These are phyloP conservation scores for Vicia faba DNA, from an alignment of 306 rosid species.

Conservation along the genomic window DNA sequence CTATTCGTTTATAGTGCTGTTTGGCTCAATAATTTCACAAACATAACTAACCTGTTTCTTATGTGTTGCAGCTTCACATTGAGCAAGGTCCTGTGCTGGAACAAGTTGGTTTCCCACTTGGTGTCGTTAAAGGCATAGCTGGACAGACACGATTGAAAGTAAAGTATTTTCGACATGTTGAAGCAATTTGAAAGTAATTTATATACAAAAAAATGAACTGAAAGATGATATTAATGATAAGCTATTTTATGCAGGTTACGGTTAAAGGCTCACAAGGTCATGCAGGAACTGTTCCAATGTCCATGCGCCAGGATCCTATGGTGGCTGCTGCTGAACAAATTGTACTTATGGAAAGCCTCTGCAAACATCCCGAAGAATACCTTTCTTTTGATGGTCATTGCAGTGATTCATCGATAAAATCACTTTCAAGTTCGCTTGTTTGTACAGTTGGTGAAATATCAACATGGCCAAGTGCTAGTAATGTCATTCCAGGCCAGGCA, in stretches of 20 bases:
- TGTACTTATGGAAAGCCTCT: slow-evolving; percentile 69
- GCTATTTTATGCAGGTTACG: slow-evolving; percentile 58
- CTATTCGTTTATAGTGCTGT: slow-evolving; percentile 8
- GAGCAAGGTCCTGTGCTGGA: slow-evolving; percentile 96
- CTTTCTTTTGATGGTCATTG: slow-evolving; percentile 73
- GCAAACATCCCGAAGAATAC: slow-evolving; percentile 74
- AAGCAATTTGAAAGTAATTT: not conserved
- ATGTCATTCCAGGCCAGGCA: slow-evolving; percentile 99
- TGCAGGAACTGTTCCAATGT: slow-evolving; percentile 97
- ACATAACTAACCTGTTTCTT: slow-evolving; percentile 6
- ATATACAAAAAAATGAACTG: not conserved
- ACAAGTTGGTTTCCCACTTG: slow-evolving; percentile 80
- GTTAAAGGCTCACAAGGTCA: slow-evolving; percentile 95
- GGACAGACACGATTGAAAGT: slow-evolving; percentile 94
- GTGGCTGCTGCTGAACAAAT: slow-evolving; percentile 85
- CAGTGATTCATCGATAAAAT: slow-evolving; percentile 56
- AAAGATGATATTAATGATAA: not conserved
- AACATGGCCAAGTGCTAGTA: slow-evolving; percentile 99
- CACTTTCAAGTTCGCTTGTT: slow-evolving; percentile 87
- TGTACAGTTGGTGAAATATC: slow-evolving; percentile 98
- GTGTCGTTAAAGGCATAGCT: slow-evolving; percentile 92
- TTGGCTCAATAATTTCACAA: slow-evolving; percentile 10
- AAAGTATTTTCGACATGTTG: too few relatives aligned
- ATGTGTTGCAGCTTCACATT: slow-evolving; percentile 73
- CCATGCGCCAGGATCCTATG: slow-evolving; percentile 93